phyloP scores from a whole-genome alignment of 257 asterid species.

The Nicotiana tomentosiformis region DNA sequence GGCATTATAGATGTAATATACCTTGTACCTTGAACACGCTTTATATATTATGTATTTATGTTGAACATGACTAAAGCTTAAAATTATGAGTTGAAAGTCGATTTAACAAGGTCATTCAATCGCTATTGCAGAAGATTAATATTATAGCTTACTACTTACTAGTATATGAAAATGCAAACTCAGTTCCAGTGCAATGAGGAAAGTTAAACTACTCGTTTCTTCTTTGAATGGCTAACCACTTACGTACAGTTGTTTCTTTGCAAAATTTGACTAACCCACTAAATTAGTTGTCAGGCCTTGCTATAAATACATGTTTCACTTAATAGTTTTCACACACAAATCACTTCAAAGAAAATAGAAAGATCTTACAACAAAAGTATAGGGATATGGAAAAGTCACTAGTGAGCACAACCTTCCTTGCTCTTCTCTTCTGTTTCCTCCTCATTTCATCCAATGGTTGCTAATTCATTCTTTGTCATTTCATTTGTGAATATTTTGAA shows the following conservation, averaged over 20 bases:
- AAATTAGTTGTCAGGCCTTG: background rate
- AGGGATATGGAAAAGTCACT: background rate
- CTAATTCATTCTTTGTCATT: too few species aligned
- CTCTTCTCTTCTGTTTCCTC: background rate
- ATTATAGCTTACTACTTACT: too few species aligned
- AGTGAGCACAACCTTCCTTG: background rate
- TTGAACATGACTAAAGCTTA: too few species aligned
- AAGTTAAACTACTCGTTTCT: background rate
- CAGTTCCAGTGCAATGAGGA: too few species aligned
- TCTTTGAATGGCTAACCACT: background rate
- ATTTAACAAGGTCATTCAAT: too few species aligned
- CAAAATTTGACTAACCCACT: background rate
- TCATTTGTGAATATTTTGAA: too few species aligned
- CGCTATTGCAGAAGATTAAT: too few species aligned
- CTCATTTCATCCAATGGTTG: background rate
- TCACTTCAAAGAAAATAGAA: background rate
- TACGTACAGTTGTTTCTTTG: background rate
- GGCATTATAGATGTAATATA: too few species aligned
- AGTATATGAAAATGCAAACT: too few species aligned
- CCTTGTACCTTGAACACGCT: too few species aligned
- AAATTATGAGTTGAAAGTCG: too few species aligned
- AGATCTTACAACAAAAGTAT: background rate
- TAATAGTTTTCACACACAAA: background rate
- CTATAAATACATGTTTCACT: background rate
- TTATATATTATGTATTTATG: too few species aligned